Conservation (phyloP, 2,329 filamentous ascomycete genomes). For the Cadophora luteo-olivacea region DNA sequence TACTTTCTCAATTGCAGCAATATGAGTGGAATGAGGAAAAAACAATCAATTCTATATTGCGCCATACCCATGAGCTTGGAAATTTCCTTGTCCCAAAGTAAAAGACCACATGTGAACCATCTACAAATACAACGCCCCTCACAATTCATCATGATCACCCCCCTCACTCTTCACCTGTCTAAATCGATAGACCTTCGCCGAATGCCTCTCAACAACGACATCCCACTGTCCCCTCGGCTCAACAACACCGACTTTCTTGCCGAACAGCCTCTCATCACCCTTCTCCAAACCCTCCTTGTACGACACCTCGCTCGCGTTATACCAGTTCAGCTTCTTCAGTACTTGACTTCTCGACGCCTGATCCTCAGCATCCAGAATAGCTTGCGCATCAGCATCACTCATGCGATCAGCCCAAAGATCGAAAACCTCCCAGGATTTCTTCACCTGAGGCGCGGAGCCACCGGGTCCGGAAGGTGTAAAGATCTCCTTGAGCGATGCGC, state of each 20-base stretch:
- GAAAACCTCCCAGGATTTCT: slow-evolving; percentile 55
- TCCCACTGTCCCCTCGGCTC: slow-evolving; percentile 48
- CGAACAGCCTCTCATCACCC: slow-evolving; percentile 52
- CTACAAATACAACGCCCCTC: not conserved
- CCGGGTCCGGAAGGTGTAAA: slow-evolving; percentile 51
- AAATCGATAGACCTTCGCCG: slow-evolving; percentile 47
- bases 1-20: not conserved
- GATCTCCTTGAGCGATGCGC: slow-evolving; percentile 55
- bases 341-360: not conserved
- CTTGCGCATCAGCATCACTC: slow-evolving; percentile 49
- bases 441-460: slow-evolving; percentile 48
- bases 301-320: slow-evolving; percentile 53
- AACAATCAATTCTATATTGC: not conserved
- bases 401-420: slow-evolving; percentile 61
- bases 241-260: slow-evolving; percentile 50
- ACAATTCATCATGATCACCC: slow-evolving; percentile 5
- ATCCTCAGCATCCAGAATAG: slow-evolving; percentile 49
- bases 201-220: slow-evolving; percentile 53
- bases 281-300: slow-evolving; percentile 52
- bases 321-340: slow-evolving; percentile 40
- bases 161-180: not conserved
- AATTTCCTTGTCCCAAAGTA: not conserved
- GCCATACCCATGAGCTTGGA: not conserved
- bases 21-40: not conserved
- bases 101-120: not conserved